Evolutionary conservation across 1,284 basidiomycete species (phyloP).

Genomic region (Trichosporon sp.): DNA sequence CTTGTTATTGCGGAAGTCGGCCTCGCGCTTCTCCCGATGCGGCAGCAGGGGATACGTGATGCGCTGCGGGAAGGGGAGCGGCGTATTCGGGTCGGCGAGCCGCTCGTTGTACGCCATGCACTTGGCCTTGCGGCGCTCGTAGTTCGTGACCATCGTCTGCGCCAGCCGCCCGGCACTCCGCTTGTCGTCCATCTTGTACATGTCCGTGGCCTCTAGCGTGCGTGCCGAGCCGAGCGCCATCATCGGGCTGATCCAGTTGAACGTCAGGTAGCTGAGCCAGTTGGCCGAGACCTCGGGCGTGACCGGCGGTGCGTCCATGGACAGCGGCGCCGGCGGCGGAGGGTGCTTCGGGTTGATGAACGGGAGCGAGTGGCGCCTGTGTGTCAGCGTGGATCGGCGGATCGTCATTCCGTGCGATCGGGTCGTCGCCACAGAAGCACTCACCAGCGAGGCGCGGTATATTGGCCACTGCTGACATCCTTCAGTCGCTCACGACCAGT

Average conservation of each 20-base stretch:
- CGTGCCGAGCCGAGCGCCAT: slow-evolving; percentile 59
- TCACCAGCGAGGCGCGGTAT: slow-evolving; percentile 43
- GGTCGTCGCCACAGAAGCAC: slow-evolving; percentile 12
- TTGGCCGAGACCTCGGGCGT: slow-evolving; percentile 57
- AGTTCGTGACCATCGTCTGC: slow-evolving; percentile 61
- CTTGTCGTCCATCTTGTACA: slow-evolving; percentile 68
- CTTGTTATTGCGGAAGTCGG: slow-evolving; percentile 48
- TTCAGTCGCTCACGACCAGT: slow-evolving; percentile 37
- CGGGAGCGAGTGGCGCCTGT: slow-evolving; percentile 47
- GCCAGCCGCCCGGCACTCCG: slow-evolving; percentile 61
- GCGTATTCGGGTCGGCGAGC: slow-evolving; percentile 51
- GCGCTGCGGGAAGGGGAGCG: slow-evolving; percentile 32
- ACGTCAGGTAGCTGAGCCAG: slow-evolving; percentile 57
- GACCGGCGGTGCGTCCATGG: slow-evolving; percentile 56
- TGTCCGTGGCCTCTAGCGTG: slow-evolving; percentile 72
- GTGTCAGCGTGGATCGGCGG: slow-evolving; percentile 4
- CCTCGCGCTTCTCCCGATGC: slow-evolving; percentile 35
- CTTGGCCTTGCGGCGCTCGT: slow-evolving; percentile 58
- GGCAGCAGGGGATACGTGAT: slow-evolving; percentile 30
- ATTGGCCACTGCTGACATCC: slow-evolving; percentile 40
- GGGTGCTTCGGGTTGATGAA: slow-evolving; percentile 46
- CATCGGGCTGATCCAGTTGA: slow-evolving; percentile 70
- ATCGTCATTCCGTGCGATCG: background rate
- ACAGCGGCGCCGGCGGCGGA: slow-evolving; percentile 54
- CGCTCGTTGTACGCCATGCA: slow-evolving; percentile 67